Conservation (phyloP, 805 yeast genomes). For the Candida berthetii region DNA sequence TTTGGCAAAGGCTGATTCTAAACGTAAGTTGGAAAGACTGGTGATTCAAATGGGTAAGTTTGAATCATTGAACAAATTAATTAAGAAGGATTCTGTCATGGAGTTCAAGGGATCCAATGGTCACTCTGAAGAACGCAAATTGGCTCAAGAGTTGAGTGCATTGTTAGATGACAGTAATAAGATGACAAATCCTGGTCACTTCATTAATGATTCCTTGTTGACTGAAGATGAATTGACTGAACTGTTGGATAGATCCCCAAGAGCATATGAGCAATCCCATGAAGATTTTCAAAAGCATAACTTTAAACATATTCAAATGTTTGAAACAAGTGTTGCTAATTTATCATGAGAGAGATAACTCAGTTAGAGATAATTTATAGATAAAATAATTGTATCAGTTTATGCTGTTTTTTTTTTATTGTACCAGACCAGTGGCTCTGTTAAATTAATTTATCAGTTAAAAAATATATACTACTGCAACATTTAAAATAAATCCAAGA, state of each 20-base stretch:
- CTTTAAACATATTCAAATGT: constrained; percentile 29
- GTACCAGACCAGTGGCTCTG: no score
- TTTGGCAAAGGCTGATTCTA: constrained; percentile 71
- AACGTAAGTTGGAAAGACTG: constrained; percentile 70
- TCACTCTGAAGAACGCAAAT: constrained; percentile 20
- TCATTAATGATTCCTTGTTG: constrained; percentile 15
- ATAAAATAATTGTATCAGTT: no score
- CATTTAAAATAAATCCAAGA: no score
- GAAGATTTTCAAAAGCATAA: constrained; percentile 11
- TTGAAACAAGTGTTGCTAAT: constrained; percentile 25
- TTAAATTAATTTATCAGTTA: no score
- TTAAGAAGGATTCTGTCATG: constrained; percentile 23
- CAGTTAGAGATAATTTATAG: no score
- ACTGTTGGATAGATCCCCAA: constrained; percentile 39
- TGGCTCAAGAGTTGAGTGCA: constrained; percentile 33
- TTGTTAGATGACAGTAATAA: constrained; percentile 35
- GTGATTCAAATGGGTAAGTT: constrained; percentile 65
- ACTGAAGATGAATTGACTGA: constrained; percentile 38
- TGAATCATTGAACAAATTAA: constrained; percentile 33
- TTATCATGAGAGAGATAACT: no score
- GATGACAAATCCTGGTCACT: constrained; percentile 25
- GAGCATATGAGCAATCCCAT: constrained; percentile 30
- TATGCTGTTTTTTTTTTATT: no score
- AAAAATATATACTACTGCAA: no score
- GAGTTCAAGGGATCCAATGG: constrained; percentile 10